Percentiles rank a stretch among this genome's conserved stretches.
Evolutionary conservation across 2,329 filamentous ascomycete species (phyloP).

Genomic region (Trichoderma sp.): DNA sequence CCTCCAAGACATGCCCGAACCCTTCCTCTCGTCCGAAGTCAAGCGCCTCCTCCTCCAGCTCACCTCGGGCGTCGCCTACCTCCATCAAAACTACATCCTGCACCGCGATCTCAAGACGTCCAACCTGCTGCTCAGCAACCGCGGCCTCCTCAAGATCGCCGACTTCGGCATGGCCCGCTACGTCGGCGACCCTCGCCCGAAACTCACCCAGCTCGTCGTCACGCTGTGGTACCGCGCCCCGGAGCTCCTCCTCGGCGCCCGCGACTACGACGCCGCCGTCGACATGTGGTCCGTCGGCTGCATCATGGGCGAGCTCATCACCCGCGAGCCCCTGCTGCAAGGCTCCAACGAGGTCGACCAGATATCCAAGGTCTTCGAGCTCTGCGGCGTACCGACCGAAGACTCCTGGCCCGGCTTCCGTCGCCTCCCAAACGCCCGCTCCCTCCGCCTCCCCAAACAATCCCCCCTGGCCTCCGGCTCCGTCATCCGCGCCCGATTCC

Average conservation of each 20-base stretch:
- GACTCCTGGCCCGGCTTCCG: constrained; percentile 83
- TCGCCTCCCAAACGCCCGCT: constrained; percentile 79
- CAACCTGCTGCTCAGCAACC: constrained; percentile 92
- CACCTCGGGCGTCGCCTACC: constrained; percentile 72
- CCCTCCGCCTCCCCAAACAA: constrained; percentile 63
- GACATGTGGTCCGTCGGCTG: constrained; percentile 98
- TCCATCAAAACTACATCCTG: constrained; percentile 87
- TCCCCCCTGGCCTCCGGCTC: constrained; percentile 42
- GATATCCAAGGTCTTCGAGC: constrained; percentile 79
- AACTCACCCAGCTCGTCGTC: constrained; percentile 87
- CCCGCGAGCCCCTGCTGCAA: constrained; percentile 76
- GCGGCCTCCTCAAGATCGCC: constrained; percentile 89
- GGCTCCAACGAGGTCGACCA: constrained; percentile 93
- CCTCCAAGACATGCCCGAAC: constrained; percentile 89
- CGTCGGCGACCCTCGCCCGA: constrained; percentile 71
- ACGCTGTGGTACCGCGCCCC: constrained; percentile 96
- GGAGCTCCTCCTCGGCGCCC: constrained; percentile 80
- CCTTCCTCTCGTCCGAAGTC: constrained; percentile 86
- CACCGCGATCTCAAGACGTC: constrained; percentile 92
- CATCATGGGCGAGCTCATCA: constrained; percentile 88
- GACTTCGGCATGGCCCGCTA: constrained; percentile 98
- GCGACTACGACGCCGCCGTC: constrained; percentile 69
- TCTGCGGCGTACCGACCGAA: constrained; percentile 82
- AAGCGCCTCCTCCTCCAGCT: constrained; percentile 89
- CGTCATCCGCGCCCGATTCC: constrained; percentile 73